A percentile compares a stretch with the other conserved stretches of the same genome.
Evolutionary conservation across 345 rosid genomes (phyloP).

Genomic region (Euphorbia peplus): DNA sequence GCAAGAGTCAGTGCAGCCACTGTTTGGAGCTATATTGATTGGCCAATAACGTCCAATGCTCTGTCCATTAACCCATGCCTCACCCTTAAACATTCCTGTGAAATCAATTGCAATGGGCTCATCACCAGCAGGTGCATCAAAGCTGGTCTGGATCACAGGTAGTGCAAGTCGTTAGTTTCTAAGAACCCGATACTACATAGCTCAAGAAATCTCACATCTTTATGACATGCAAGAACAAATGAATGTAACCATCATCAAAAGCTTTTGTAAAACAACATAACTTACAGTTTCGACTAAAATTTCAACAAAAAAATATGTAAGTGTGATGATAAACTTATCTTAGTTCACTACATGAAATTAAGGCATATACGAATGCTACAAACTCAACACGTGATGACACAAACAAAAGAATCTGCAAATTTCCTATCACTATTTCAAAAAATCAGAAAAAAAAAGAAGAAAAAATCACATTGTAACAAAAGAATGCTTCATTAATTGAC

Average conservation of each 20-base stretch:
- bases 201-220: background rate
- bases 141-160: constrained; percentile 48
- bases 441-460: background rate
- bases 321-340: background rate
- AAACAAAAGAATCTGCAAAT: background rate
- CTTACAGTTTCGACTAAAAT: background rate
- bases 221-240: background rate
- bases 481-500: background rate
- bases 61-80: constrained; percentile 96
- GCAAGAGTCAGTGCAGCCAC: constrained; percentile 69
- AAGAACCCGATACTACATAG: constrained; percentile 6
- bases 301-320: background rate
- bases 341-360: background rate
- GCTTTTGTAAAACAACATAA: background rate
- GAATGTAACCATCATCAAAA: background rate
- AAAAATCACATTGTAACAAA: too few relatives aligned
- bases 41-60: constrained; percentile 98
- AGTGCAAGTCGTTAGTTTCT: constrained; percentile 9
- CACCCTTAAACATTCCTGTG: constrained; percentile 88
- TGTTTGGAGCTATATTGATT: constrained; percentile 39
- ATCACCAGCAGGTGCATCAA: constrained; percentile 63
- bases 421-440: background rate
- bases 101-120: constrained; percentile 82
- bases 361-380: background rate
- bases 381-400: background rate